phyloP scores from a whole-genome alignment of 208 protist genomes.

The Leptomonas seymouri region DNA sequence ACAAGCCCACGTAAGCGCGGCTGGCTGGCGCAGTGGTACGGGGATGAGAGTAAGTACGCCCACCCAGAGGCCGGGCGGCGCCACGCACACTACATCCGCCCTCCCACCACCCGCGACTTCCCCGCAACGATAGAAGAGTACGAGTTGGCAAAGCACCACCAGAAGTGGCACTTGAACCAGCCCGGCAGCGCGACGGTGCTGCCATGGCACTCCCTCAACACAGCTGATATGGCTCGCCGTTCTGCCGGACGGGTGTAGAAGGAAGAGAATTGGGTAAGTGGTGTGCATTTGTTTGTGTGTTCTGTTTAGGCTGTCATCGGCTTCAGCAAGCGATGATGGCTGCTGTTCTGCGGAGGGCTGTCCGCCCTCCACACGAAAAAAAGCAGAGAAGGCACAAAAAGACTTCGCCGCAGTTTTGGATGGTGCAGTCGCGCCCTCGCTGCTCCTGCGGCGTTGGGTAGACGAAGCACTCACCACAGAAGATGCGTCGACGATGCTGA shows the following conservation, averaged over 20 bases:
- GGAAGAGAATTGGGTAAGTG: background rate
- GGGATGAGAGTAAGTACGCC: slow-evolving; percentile 87
- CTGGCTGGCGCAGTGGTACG: slow-evolving; percentile 89
- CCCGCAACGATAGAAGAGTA: slow-evolving; percentile 89
- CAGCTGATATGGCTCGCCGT: slow-evolving; percentile 67
- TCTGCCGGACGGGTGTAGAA: slow-evolving; percentile 39
- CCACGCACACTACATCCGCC: slow-evolving; percentile 79
- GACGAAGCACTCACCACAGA: too few relatives aligned
- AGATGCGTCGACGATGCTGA: too few relatives aligned
- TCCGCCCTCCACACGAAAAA: too few relatives aligned
- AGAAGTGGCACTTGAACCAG: slow-evolving; percentile 93
- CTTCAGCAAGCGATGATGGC: too few relatives aligned
- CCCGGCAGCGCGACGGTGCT: slow-evolving; percentile 85
- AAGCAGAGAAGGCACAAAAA: too few relatives aligned
- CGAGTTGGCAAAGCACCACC: slow-evolving; percentile 91
- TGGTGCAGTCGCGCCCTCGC: too few relatives aligned
- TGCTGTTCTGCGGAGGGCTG: too few relatives aligned
- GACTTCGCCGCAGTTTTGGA: too few relatives aligned
- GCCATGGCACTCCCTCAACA: slow-evolving; percentile 85
- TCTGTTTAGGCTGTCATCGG: background rate
- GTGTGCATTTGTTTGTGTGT: background rate
- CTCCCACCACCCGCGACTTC: slow-evolving; percentile 82
- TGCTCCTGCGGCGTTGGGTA: too few relatives aligned
- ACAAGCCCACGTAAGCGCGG: slow-evolving; percentile 77
- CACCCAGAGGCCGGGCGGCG: slow-evolving; percentile 82